A percentile compares a stretch with the other conserved stretches of the same genome.
These are phyloP conservation scores for Hypoxylon rubiginosum DNA, from an alignment of 2,329 filamentous ascomycete genomes.

Conservation along the genomic window DNA sequence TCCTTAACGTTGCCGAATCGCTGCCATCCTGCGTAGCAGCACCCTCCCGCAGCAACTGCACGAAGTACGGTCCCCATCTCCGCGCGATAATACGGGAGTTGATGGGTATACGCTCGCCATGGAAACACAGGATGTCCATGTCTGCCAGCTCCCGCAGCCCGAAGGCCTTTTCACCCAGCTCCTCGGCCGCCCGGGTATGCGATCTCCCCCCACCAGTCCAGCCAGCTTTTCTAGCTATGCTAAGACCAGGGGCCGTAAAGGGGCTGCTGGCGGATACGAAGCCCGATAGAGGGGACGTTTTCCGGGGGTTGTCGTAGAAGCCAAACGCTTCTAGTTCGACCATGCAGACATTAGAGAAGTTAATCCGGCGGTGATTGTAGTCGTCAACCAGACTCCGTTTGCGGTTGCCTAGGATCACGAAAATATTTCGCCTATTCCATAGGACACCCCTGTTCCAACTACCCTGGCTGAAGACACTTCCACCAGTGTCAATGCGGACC, in stretches of 20 bases:
- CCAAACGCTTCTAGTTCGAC: conserved; percentile 98
- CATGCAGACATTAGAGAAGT: conserved; percentile 96
- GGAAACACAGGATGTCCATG: conserved; percentile 95
- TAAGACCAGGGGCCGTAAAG: conserved; percentile 69
- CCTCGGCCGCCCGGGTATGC: conserved; percentile 83
- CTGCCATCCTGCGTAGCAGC: conserved; percentile 78
- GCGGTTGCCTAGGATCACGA: conserved; percentile 94
- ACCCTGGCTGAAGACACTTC: conserved; percentile 93
- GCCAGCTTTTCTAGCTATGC: conserved; percentile 70
- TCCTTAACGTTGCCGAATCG: conserved; percentile 81
- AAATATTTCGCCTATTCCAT: conserved; percentile 93
- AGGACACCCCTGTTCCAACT: conserved; percentile 97
- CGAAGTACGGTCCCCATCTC: conserved; percentile 96
- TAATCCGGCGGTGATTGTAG: conserved; percentile 97
- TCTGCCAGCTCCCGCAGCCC: conserved; percentile 88
- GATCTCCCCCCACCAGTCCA: conserved; percentile 81
- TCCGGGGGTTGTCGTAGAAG: conserved; percentile 94
- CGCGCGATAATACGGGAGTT: conserved; percentile 90
- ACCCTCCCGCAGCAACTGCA: conserved; percentile 88
- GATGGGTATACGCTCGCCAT: conserved; percentile 90
- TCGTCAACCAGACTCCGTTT: conserved; percentile 96
- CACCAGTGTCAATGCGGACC: conserved; percentile 95
- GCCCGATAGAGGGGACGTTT: conserved; percentile 80
- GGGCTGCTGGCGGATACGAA: conserved; percentile 87
- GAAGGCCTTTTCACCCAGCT: conserved; percentile 85